Conservation (phyloP, 2,329 filamentous ascomycete genomes). For the Penicillium aurantiogriseum region DNA sequence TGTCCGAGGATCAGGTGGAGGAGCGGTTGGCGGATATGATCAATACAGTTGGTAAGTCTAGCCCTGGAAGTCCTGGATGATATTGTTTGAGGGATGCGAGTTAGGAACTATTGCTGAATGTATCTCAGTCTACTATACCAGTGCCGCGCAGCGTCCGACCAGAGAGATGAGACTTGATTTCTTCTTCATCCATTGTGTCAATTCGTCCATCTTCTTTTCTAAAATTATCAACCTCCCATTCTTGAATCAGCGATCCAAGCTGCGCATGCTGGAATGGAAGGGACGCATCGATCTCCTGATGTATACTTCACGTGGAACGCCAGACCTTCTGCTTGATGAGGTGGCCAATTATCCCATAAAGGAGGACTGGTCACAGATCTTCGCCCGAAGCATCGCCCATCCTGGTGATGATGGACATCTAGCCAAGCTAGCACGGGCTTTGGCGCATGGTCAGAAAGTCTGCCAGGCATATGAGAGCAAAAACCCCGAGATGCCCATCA, state of each 20-base stretch:
- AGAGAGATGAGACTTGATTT: slow-evolving; percentile 78
- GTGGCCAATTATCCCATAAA: slow-evolving; percentile 61
- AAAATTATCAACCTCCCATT: slow-evolving; percentile 59
- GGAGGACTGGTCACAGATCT: slow-evolving; percentile 47
- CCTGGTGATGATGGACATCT: slow-evolving; percentile 75
- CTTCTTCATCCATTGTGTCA: slow-evolving; percentile 76
- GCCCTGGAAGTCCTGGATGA: neutral
- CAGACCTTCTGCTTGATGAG: slow-evolving; percentile 59
- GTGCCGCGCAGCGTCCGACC: slow-evolving; percentile 60
- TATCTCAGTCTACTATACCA: slow-evolving; percentile 52
- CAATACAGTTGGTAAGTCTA: slow-evolving; percentile 54
- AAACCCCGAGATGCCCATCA: slow-evolving; percentile 33
- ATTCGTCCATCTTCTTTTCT: slow-evolving; percentile 70
- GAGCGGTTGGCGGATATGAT: slow-evolving; percentile 66
- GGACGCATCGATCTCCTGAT: slow-evolving; percentile 70
- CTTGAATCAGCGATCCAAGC: slow-evolving; percentile 64
- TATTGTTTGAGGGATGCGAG: neutral
- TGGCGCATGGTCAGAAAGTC: slow-evolving; percentile 62
- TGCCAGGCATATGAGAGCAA: slow-evolving; percentile 36
- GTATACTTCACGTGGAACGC: slow-evolving; percentile 68
- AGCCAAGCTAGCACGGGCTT: slow-evolving; percentile 69
- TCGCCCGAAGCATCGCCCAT: slow-evolving; percentile 46
- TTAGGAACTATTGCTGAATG: neutral
- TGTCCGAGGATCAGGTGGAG: slow-evolving; percentile 57
- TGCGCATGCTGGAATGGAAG: slow-evolving; percentile 77